These are phyloP conservation scores for Verticillium longisporum DNA, from an alignment of 2,329 filamentous ascomycete genomes.

Conservation along the genomic window DNA sequence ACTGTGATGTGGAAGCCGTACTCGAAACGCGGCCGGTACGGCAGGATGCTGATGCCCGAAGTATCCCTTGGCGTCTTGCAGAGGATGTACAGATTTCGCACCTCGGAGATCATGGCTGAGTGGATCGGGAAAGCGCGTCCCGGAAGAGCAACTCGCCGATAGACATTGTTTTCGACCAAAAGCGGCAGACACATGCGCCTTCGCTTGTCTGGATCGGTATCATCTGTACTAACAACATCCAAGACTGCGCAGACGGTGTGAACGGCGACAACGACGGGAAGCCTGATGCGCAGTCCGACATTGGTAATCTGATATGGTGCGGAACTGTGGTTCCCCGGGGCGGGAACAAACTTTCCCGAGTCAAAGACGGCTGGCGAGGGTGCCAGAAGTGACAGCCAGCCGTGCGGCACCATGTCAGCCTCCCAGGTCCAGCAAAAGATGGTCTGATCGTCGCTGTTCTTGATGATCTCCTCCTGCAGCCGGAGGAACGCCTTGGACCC, in stretches of 20 bases:
- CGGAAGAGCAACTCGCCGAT: conserved; percentile 5
- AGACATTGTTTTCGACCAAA: conserved; percentile 2
- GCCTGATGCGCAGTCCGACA: conserved; percentile 3
- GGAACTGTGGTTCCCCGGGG: background rate
- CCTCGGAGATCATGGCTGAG: conserved; percentile 1
- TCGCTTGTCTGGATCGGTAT: conserved; percentile 4
- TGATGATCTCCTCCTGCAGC: conserved; percentile 18
- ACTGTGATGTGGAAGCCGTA: conserved; percentile 3
- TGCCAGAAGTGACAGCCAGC: conserved; percentile 4
- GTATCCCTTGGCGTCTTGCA: conserved; percentile 1
- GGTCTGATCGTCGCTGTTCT: conserved; percentile 12
- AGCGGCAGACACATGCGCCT: conserved; percentile 7
- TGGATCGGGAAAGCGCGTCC: conserved; percentile 3
- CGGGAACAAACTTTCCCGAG: conserved; percentile 2
- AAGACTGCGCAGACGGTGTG: conserved; percentile 6
- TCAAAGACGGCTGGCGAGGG: conserved; percentile 5
- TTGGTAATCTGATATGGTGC: conserved; percentile 5
- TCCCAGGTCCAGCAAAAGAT: conserved; percentile 17
- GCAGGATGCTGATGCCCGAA: conserved; percentile 1
- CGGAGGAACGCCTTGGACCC: conserved; percentile 13
- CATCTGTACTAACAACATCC: conserved; percentile 6
- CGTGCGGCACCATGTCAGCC: conserved; percentile 4
- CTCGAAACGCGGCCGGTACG: conserved; percentile 4
- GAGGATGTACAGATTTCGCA: conserved; percentile 2
- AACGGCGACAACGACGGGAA: conserved; percentile 3